These are phyloP conservation scores for Vicia villosa DNA, from an alignment of 306 rosid species.

Conservation along the genomic window DNA sequence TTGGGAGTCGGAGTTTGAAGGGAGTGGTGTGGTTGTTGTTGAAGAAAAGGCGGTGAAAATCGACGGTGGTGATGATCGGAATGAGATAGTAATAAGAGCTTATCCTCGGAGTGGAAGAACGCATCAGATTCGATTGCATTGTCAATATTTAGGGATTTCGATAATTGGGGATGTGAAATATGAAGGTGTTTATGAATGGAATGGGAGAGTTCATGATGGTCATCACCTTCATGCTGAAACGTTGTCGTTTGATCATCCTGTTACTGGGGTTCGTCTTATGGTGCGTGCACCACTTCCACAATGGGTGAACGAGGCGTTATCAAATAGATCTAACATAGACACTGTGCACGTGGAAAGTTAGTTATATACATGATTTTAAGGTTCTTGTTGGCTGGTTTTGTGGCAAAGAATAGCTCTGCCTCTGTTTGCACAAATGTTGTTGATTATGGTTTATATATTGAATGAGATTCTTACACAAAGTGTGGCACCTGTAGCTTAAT, in stretches of 20 bases:
- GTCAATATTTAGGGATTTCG: conserved; percentile 88
- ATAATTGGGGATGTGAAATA: conserved; percentile 91
- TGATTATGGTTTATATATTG: too few species aligned
- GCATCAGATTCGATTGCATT: conserved; percentile 91
- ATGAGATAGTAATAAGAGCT: conserved; percentile 73
- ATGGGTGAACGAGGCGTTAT: conserved; percentile 56
- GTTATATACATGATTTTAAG: too few species aligned
- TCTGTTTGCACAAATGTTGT: too few species aligned
- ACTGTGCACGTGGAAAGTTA: too few species aligned
- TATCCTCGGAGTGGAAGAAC: conserved; percentile 85
- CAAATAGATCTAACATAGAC: too few species aligned
- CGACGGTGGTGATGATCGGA: conserved; percentile 34
- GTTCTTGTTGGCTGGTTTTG: too few species aligned
- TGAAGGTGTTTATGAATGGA: conserved; percentile 80
- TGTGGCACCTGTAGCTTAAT: too few species aligned
- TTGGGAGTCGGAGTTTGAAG: conserved; percentile 43
- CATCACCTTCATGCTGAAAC: conserved; percentile 96
- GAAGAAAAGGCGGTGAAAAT: conserved; percentile 50
- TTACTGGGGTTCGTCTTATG: conserved; percentile 54
- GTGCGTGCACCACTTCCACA: conserved; percentile 67
- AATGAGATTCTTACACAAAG: too few species aligned
- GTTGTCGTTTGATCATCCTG: conserved; percentile 70
- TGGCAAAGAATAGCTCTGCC: too few species aligned
- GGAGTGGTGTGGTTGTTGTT: conserved; percentile 43
- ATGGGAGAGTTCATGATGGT: conserved; percentile 46